Evolutionary conservation across 169 alveolate genomes (phyloP).

Genomic region (Plasmodium falciparum): DNA sequence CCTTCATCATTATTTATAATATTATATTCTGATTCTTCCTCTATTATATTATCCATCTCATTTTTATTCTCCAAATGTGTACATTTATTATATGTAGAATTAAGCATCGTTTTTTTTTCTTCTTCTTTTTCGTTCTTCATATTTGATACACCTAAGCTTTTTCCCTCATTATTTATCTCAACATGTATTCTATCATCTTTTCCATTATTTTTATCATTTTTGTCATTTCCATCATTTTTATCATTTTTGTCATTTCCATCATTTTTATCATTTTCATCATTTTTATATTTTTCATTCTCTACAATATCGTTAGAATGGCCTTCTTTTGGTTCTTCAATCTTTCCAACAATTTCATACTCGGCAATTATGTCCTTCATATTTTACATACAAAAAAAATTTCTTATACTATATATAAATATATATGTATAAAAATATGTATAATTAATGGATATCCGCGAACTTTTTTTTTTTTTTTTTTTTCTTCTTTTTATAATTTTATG

Average conservation of each 20-base stretch:
- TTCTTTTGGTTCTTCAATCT: conserved; percentile 43
- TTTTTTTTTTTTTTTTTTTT: conserved; percentile 1
- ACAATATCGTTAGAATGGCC: conserved; percentile 18
- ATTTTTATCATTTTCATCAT: no score
- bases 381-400: not conserved
- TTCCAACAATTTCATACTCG: conserved; percentile 68
- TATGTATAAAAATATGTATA: not conserved
- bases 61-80: not conserved
- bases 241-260: no score
- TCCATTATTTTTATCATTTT: no score
- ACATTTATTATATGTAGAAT: not conserved
- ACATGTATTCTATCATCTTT: conserved; percentile 5
- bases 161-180: not conserved
- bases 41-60: not conserved
- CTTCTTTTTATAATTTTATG: not conserved
- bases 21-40: not conserved
- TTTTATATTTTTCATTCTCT: conserved; percentile 30
- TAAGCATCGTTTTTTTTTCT: not conserved
- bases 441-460: not conserved
- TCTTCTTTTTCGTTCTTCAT: not conserved
- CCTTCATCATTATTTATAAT: not conserved
- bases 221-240: no score
- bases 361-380: conserved; percentile 56
- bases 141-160: not conserved
- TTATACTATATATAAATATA: not conserved